Evolutionary conservation across 2,329 filamentous ascomycete genomes (phyloP).

Genomic region (Didymella arachidicola): DNA sequence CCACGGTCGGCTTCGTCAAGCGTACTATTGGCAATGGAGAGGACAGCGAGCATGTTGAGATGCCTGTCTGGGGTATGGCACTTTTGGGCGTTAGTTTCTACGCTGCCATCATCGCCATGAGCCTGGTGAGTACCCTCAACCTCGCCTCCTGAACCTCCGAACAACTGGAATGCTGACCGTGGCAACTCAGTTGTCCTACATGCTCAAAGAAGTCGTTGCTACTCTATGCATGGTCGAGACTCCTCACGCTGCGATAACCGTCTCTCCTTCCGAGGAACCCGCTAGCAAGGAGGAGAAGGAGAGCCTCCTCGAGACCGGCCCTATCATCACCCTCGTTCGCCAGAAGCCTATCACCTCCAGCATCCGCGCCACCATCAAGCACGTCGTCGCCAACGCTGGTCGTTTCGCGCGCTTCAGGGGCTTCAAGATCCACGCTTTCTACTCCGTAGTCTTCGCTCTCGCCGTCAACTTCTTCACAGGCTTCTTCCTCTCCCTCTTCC

Average conservation of each 20-base stretch:
- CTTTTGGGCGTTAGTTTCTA: constrained; percentile 48
- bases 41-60: constrained; percentile 28
- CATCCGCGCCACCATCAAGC: constrained; percentile 65
- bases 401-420: constrained; percentile 75
- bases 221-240: constrained; percentile 71
- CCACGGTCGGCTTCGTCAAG: constrained; percentile 38
- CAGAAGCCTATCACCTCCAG: constrained; percentile 68
- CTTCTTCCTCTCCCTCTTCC: constrained; percentile 56
- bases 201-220: constrained; percentile 65
- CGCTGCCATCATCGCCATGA: constrained; percentile 53
- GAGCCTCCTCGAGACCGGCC: constrained; percentile 50
- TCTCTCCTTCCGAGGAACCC: constrained; percentile 57
- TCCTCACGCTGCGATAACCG: constrained; percentile 60
- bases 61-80: constrained; percentile 42
- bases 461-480: constrained; percentile 34
- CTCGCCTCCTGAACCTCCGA: constrained; percentile 15
- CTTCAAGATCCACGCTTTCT: constrained; percentile 58
- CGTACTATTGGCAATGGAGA: constrained; percentile 31
- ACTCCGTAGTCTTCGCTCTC: constrained; percentile 41
- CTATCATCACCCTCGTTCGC: constrained; percentile 55
- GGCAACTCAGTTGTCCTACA: constrained; percentile 57
- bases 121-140: constrained; percentile 46
- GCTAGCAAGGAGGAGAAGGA: constrained; percentile 53
- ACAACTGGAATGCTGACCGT: constrained; percentile 15
- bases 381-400: constrained; percentile 71